Percentiles rank a stretch among this genome's conserved stretches.
Conservation (phyloP, 2,329 filamentous ascomycete genomes). For the Pseudogymnoascus sp. region DNA sequence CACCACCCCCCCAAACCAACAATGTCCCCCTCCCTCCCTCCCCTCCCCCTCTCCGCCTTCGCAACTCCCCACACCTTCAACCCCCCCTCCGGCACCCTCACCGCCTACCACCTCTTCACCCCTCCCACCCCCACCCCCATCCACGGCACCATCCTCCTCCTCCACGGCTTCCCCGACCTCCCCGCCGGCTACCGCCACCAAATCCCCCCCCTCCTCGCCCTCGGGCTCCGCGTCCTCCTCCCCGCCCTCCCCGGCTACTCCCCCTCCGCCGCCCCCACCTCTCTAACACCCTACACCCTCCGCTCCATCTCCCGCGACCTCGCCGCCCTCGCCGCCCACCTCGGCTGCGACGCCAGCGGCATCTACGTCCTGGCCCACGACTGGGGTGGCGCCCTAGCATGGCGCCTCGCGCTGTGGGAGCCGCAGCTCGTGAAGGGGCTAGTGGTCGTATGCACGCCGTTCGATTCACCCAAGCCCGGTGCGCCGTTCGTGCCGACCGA, state of each 20-base stretch:
- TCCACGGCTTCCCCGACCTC: constrained; percentile 70
- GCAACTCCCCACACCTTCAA: neutral
- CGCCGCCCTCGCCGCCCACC: constrained; percentile 54
- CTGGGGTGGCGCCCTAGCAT: constrained; percentile 77
- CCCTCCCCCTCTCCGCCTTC: neutral
- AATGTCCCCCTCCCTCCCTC: neutral
- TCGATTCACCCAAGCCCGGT: constrained; percentile 39
- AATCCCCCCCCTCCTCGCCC: constrained; percentile 63
- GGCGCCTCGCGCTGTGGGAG: constrained; percentile 65
- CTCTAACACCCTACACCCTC: constrained; percentile 54
- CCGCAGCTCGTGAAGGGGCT: constrained; percentile 64
- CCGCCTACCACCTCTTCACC: constrained; percentile 54
- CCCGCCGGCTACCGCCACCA: constrained; percentile 84
- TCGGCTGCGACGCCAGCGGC: constrained; percentile 34
- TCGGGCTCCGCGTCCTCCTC: constrained; percentile 70
- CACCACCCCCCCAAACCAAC: neutral
- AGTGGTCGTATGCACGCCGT: constrained; percentile 77
- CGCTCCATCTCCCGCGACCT: constrained; percentile 70
- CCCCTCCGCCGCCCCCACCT: constrained; percentile 59
- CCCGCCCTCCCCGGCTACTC: constrained; percentile 86
- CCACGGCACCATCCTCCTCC: constrained; percentile 41
- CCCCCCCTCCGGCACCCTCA: constrained; percentile 46
- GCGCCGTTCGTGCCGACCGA: constrained; percentile 47
- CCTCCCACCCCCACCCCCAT: constrained; percentile 36
- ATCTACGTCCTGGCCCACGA: constrained; percentile 88